Base-by-base conservation (phyloP, 2,329 filamentous ascomycete species). In the Epicoccum sorghinum region DNA sequence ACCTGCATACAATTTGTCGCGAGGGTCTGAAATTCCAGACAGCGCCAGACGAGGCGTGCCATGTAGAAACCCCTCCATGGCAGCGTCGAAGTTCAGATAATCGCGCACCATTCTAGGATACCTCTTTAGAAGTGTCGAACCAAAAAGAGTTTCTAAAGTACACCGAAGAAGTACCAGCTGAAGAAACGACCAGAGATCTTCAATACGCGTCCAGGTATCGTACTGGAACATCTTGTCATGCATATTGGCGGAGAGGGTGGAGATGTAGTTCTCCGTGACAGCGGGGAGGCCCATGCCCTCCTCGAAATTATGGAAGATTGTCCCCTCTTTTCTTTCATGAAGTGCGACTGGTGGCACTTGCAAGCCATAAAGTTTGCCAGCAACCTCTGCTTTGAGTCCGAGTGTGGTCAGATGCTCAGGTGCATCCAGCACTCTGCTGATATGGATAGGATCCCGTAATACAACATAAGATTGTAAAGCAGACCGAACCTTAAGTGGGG, bases 151-250 rank as follows among this genome's bases (percentile, higher is more conserved):
- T 9, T 67, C 60, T 14, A 64, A 39, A 4, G 55, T 64, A 36
- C 67, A 69, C 27, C 64, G 63, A 7, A 66, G 61, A 27, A 70
- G 50, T 2, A 69, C 64, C 39, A 65, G 61, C 44, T 67, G 62
- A 14, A 70, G 57, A 45, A 71, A 72, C 0, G 66, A 68, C 65
- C 64, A 70, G 3, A 68, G 32, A 24, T 72, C 67, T 48, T 71
- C 66, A 18, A 72, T 69, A 10, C 64, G 61, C 7, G 66, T 70
- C 69, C 69, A 72, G 14, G 42, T 60, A 12, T 58, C 55, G 5
- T 58, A 37, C 41, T 71, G 66, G 14, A 72, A 69, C 67, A 68
- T 69, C 45, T 70, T 70, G 14, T 66, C 62, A 25, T 67, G 50
- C 40, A 72, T 53, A n/a, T 60, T 68, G 7, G 52, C 47, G 6